These are phyloP conservation scores for Yamadazyma atlantica DNA, from an alignment of 1,139 yeast species.

Conservation along the genomic window DNA sequence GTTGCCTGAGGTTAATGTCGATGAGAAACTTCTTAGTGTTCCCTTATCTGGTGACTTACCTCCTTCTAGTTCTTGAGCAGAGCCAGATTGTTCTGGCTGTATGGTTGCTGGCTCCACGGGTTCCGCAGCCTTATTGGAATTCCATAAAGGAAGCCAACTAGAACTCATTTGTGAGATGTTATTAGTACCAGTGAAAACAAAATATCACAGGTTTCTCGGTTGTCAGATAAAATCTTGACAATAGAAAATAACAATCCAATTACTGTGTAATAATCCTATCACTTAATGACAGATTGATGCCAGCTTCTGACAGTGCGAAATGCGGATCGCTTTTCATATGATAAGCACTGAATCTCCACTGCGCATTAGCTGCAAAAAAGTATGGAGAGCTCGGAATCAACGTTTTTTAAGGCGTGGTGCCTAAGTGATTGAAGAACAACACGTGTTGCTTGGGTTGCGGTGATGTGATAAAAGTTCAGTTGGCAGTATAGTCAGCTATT, in stretches of 20 bases:
- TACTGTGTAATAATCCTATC: no score
- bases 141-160: slow-evolving; percentile 14
- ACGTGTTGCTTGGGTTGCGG: background rate
- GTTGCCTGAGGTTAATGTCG: slow-evolving; percentile 10
- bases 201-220: no score
- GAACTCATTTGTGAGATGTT: slow-evolving; percentile 8
- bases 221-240: no score
- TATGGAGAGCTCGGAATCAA: background rate
- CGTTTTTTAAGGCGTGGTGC: background rate
- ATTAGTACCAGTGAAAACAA: no score
- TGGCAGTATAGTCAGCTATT: no score
- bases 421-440: background rate
- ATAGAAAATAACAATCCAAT: no score
- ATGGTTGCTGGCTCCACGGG: background rate
- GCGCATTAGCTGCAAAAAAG: background rate
- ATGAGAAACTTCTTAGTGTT: slow-evolving; percentile 9
- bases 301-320: no score
- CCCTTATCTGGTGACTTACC: slow-evolving; percentile 2
- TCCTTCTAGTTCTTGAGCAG: background rate
- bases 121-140: background rate
- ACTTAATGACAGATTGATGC: no score
- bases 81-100: slow-evolving; percentile 1
- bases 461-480: no score
- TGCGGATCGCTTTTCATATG: slow-evolving; percentile 1
- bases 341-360: background rate